A percentile compares a stretch with the other conserved stretches of the same genome.
These are phyloP conservation scores for Ogataea kodamae DNA, from an alignment of 805 yeast genomes.

Conservation along the genomic window DNA sequence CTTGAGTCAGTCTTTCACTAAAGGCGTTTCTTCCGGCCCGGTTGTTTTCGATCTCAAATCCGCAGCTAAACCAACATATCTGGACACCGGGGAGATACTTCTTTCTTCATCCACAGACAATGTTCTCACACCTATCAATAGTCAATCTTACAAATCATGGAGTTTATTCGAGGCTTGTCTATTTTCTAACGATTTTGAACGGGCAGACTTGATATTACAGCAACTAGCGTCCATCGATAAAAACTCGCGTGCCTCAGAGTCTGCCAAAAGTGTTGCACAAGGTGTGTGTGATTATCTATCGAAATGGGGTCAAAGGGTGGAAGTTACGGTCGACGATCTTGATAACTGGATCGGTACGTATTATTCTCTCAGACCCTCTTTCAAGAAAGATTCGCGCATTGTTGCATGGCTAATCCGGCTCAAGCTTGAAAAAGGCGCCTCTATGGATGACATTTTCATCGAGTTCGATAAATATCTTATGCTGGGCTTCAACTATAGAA, in stretches of 20 bases:
- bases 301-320: conserved; percentile 31
- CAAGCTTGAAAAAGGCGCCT: conserved; percentile 23
- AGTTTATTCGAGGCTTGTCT: conserved; percentile 76
- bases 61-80: not conserved
- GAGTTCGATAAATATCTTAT: conserved; percentile 20
- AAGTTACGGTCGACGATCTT: conserved; percentile 21
- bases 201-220: conserved; percentile 67
- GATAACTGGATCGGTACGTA: conserved; percentile 27
- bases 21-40: conserved; percentile 10
- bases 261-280: conserved; percentile 48
- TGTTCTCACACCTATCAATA: conserved; percentile 27
- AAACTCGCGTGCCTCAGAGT: conserved; percentile 12
- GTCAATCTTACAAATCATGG: conserved; percentile 40
- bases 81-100: conserved; percentile 7
- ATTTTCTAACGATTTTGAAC: conserved; percentile 55
- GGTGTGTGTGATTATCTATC: conserved; percentile 65
- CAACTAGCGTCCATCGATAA: conserved; percentile 53
- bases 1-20: conserved; percentile 4
- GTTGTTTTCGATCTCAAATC: conserved; percentile 14
- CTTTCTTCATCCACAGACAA: conserved; percentile 27
- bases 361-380: conserved; percentile 14
- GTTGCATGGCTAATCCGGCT: conserved; percentile 30
- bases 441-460: conserved; percentile 12
- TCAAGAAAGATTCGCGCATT: conserved; percentile 27
- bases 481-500: conserved; percentile 22